A percentile compares a stretch with the other conserved stretches of the same genome.
phyloP scores from a whole-genome alignment of 805 yeast species.

The Millerago galiae region DNA sequence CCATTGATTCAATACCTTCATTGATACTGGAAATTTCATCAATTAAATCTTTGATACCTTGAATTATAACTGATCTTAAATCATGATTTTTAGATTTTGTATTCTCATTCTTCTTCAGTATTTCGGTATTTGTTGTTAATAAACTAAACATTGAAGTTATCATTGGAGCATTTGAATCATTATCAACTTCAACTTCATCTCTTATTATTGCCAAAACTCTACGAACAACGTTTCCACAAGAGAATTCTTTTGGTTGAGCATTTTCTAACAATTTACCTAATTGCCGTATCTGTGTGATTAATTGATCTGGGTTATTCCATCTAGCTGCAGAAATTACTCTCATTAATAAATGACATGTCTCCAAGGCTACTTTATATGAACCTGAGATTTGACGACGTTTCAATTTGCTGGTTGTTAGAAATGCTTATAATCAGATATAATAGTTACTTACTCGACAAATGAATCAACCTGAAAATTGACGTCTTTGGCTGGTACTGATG shows the following conservation, averaged over 20 bases:
- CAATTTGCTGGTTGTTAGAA: constrained; percentile 33
- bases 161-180: constrained; percentile 39
- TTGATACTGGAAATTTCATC: constrained; percentile 88
- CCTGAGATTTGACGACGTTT: constrained; percentile 83
- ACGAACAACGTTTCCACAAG: constrained; percentile 86
- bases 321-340: constrained; percentile 84
- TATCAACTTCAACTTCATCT: constrained; percentile 55
- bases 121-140: constrained; percentile 43
- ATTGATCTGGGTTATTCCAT: constrained; percentile 74
- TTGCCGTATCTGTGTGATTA: constrained; percentile 63
- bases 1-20: constrained; percentile 86
- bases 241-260: constrained; percentile 86
- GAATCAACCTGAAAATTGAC: constrained; percentile 35
- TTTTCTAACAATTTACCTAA: constrained; percentile 64
- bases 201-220: constrained; percentile 81
- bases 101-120: constrained; percentile 5
- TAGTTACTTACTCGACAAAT: constrained; percentile 30
- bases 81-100: constrained; percentile 36
- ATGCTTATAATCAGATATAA: neutral
- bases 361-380: constrained; percentile 76
- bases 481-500: constrained; percentile 22
- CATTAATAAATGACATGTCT: constrained; percentile 80
- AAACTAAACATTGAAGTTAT: constrained; percentile 83
- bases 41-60: constrained; percentile 84
- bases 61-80: constrained; percentile 78